phyloP scores from a whole-genome alignment of 2,329 filamentous ascomycete species.

The Elsinoe perseae region DNA sequence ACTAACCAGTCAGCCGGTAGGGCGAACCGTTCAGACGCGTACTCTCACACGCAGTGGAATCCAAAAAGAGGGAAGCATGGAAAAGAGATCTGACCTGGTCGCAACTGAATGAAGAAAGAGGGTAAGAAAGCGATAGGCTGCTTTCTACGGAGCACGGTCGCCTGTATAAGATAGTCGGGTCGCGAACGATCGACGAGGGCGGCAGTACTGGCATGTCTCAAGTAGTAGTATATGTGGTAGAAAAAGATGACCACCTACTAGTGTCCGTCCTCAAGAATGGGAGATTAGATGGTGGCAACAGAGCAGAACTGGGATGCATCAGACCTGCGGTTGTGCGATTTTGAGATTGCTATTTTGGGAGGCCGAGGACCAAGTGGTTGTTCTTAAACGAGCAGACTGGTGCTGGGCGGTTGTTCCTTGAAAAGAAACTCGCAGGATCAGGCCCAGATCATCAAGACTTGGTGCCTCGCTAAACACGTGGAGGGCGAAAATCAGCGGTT shows the following conservation, averaged over 20 bases:
- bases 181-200: neutral
- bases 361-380: slow-evolving; percentile 1
- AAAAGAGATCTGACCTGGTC: neutral
- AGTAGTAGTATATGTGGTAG: neutral
- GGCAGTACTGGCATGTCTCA: neutral
- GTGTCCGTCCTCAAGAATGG: neutral
- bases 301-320: slow-evolving; percentile 8
- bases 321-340: slow-evolving; percentile 12
- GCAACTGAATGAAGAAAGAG: neutral
- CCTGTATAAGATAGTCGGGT: neutral
- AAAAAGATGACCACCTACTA: neutral
- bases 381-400: neutral
- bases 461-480: slow-evolving; percentile 11
- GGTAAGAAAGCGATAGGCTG: neutral
- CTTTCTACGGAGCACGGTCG: neutral
- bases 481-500: slow-evolving; percentile 1
- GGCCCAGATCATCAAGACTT: neutral
- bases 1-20: slow-evolving; percentile 1
- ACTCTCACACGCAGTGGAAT: neutral
- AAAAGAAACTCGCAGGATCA: slow-evolving; percentile 3
- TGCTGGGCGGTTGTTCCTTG: neutral
- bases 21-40: slow-evolving; percentile 3
- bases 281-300: neutral
- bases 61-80: neutral
- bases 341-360: slow-evolving; percentile 1